Evolutionary conservation across 2,329 filamentous ascomycete genomes (phyloP), one percentile per base, ranked within the genome.

Genomic region (Botryotinia globosa): DNA sequence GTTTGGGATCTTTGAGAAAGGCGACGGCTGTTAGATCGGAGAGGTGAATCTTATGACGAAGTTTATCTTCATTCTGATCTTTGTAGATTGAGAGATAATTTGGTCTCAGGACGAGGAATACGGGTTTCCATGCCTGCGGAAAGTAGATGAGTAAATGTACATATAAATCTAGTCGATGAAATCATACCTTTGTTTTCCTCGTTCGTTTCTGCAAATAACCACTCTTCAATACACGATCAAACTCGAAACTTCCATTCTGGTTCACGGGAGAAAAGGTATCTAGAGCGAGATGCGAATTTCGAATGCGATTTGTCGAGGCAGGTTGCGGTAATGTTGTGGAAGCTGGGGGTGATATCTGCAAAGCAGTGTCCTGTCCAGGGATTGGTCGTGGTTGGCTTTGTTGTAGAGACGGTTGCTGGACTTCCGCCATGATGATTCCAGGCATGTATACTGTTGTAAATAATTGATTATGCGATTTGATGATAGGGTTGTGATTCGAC

Each of bases 211-310:
- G 88, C 56, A 97, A 90, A 77, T 91, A 92, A 73, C 95, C 94
- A 73, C 91, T 90, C 84, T 97, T 98, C 81, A 98, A 88, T 72
- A 98, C 93, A 68, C 94, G 91, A 82, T 99, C 96, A 80, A 97
- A 97, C 80, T 96, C 94, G 81, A 97, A 99, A 82, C 94, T 96
- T 75, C 96, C 96, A 82, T 97, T 94, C 82, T 97, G 91, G 80
- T 95, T 97, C 76, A 98, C 94, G 4, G 94, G 93, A 44, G 93
- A 96, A 79, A 94, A 90, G 25, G 90, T 86, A 76, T 92, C 89
- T 61, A 91, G 80, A 39, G 84, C 85, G 39, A 89, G 82, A 77
- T 88, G 85, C 72, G 77, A 78, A 71, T 79, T 79, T 39, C 79
- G 79, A 45, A 78, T 75, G 51, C 75, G 76, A 68, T 65, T 74